Percentiles rank a stretch among this genome's conserved stretches.
These are phyloP conservation scores for Linnemannia schmuckeri DNA, from an alignment of 192 early-diverging fungal genomes.

Conservation along the genomic window DNA sequence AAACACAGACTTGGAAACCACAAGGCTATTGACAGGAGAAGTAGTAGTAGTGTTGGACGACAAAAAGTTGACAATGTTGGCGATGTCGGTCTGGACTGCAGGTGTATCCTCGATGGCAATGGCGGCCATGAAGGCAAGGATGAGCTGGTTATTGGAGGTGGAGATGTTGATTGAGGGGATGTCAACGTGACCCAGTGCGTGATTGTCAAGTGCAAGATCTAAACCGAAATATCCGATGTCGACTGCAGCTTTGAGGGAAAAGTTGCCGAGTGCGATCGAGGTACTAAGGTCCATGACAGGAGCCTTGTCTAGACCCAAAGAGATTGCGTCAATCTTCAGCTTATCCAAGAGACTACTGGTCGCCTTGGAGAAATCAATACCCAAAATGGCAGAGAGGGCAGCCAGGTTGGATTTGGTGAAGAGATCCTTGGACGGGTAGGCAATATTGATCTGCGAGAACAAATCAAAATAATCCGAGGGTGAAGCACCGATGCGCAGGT, in stretches of 20 bases:
- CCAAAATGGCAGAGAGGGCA: slow-evolving; percentile 16
- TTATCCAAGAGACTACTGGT: slow-evolving; percentile 26
- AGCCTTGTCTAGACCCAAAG: slow-evolving; percentile 40
- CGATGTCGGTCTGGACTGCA: slow-evolving; percentile 43
- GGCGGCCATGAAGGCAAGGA: slow-evolving; percentile 27
- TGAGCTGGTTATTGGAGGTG: slow-evolving; percentile 45
- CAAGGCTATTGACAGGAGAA: slow-evolving; percentile 26
- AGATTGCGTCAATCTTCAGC: slow-evolving; percentile 34
- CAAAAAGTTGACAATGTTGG: slow-evolving; percentile 37
- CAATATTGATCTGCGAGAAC: slow-evolving; percentile 15
- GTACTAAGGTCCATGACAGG: slow-evolving; percentile 46
- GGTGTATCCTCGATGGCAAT: slow-evolving; percentile 41
- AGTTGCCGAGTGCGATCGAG: slow-evolving; percentile 42
- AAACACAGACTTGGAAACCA: slow-evolving; percentile 36
- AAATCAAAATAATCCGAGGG: slow-evolving; percentile 14
- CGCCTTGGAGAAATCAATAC: slow-evolving; percentile 16
- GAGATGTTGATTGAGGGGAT: slow-evolving; percentile 45
- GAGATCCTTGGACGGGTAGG: slow-evolving; percentile 16
- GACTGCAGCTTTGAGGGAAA: slow-evolving; percentile 44
- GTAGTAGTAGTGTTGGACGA: slow-evolving; percentile 28
- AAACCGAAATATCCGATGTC: slow-evolving; percentile 55
- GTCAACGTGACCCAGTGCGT: slow-evolving; percentile 39
- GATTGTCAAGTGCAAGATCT: slow-evolving; percentile 40
- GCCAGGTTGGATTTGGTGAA: slow-evolving; percentile 22
- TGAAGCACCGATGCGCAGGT: slow-evolving; percentile 11